Base-by-base conservation (phyloP, 2,329 filamentous ascomycete species). In the Xylaria polymorpha region DNA sequence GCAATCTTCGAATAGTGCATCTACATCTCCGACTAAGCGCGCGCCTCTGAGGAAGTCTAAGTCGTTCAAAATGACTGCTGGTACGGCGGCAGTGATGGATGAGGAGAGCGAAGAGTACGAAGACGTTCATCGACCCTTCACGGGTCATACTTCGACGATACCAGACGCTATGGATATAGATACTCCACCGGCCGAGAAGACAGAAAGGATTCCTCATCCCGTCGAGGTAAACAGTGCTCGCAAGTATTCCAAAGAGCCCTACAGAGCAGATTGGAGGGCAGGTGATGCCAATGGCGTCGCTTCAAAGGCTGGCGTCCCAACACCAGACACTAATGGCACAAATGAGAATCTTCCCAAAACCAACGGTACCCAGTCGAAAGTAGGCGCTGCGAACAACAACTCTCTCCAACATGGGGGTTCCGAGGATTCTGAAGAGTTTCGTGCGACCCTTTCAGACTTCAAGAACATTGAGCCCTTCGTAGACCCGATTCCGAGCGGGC, bases 141-240 rank as follows among this genome's bases (percentile, higher is more conserved):
- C 66, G 1, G 67, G 50, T 25, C 67, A 74, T 15, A 76, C 76
- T 32, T 74, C 77, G 3, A 65, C 70, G 6, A 70, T 72, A 22
- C 77, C 78, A 2, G 87, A 85, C 66, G 87, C 88, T 15, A 91
- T 91, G 89, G 89, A 91, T 71, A 90, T 91, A 60, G 89, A 91
- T 73, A 83, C 86, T 4, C 71, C 71, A 22, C 86, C 87, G 22
- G 77, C 77, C 25, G 71, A 72, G 10, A 60, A 79, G 75, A 43
- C 72, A 67, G 75, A 80, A 71, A 68, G 67, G 6, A 62, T 75
- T 48, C 72, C 77, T 10, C 71, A 75, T 15, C 66, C 70, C 10
- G 48, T 75, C 15, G 76, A 79, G 22, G 65, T 74, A 4, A 78
- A 78, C 62, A 77, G 76, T 8, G 83, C 83, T 22, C 83, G 88